These are phyloP conservation scores for Myrica gale DNA, from an alignment of 306 rosid species.

Conservation along the genomic window DNA sequence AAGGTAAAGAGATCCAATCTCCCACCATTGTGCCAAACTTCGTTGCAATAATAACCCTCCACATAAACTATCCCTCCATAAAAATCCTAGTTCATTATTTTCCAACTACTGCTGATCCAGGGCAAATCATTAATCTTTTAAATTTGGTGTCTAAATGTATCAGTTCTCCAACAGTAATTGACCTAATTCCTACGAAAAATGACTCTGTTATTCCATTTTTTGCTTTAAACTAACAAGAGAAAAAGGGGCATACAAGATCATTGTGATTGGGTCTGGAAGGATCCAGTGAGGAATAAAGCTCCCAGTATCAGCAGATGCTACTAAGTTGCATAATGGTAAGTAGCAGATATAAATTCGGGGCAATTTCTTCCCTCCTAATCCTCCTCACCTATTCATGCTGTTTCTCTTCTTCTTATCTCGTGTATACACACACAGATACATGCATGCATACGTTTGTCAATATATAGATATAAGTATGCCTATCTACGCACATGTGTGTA, in stretches of 20 bases:
- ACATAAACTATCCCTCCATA: no score
- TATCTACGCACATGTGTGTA: background rate
- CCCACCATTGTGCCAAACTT: no score
- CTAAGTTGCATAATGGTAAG: background rate
- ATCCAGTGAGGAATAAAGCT: background rate
- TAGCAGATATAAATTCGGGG: background rate
- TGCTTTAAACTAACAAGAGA: background rate
- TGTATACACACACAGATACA: background rate
- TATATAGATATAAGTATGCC: background rate
- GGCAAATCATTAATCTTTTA: background rate
- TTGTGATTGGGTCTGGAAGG: conserved; percentile 4
- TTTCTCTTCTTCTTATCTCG: background rate
- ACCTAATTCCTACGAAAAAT: background rate
- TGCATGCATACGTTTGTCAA: background rate
- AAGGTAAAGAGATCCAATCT: no score
- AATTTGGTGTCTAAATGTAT: background rate
- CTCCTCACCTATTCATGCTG: background rate
- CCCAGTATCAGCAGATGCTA: background rate
- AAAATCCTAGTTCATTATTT: background rate
- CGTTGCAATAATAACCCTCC: no score
- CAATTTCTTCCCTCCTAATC: background rate
- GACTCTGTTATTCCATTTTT: background rate
- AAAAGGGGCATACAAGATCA: background rate
- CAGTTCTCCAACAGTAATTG: background rate
- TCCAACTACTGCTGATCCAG: conserved; percentile 2